Conservation (phyloP, 768 basidiomycete genomes). For the Psilocybe cubensis region DNA sequence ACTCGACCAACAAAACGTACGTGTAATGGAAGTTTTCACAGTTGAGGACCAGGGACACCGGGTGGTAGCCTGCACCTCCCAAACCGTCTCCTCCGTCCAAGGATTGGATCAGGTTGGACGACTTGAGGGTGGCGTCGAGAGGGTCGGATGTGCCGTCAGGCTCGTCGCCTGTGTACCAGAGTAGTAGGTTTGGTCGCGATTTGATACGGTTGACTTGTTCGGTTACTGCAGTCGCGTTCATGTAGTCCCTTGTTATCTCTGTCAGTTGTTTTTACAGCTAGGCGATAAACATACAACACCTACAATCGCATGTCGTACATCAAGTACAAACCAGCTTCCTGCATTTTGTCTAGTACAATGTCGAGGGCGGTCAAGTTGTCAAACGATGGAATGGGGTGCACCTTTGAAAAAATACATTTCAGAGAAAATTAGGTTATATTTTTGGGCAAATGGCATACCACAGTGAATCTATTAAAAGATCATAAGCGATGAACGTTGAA, state of each 20-base stretch:
- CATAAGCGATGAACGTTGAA: background rate
- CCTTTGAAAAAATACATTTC: constrained; percentile 33
- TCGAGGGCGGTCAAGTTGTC: constrained; percentile 60
- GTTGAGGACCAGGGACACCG: constrained; percentile 66
- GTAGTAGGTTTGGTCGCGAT: constrained; percentile 64
- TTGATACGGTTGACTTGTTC: constrained; percentile 74
- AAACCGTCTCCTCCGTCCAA: constrained; percentile 55
- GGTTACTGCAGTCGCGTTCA: constrained; percentile 62
- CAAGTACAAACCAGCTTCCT: constrained; percentile 67
- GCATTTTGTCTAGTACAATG: constrained; percentile 68
- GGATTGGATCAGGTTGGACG: constrained; percentile 60
- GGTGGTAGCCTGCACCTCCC: constrained; percentile 63
- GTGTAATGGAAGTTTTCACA: constrained; percentile 70
- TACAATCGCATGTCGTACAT: constrained; percentile 84
- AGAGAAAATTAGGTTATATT: background rate
- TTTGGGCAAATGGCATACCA: constrained; percentile 33
- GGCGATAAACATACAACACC: constrained; percentile 15
- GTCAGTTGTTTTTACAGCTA: background rate
- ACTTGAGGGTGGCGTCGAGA: constrained; percentile 54
- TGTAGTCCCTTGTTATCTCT: constrained; percentile 54
- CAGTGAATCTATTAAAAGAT: constrained; percentile 36
- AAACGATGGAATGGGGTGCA: constrained; percentile 75
- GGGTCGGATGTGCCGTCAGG: constrained; percentile 75
- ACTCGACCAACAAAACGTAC: constrained; percentile 19
- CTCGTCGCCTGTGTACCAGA: constrained; percentile 79